Evolutionary conservation across 805 yeast species (phyloP), one percentile per base, ranked within the genome.

Genomic region (Teunomyces funiuensis): DNA sequence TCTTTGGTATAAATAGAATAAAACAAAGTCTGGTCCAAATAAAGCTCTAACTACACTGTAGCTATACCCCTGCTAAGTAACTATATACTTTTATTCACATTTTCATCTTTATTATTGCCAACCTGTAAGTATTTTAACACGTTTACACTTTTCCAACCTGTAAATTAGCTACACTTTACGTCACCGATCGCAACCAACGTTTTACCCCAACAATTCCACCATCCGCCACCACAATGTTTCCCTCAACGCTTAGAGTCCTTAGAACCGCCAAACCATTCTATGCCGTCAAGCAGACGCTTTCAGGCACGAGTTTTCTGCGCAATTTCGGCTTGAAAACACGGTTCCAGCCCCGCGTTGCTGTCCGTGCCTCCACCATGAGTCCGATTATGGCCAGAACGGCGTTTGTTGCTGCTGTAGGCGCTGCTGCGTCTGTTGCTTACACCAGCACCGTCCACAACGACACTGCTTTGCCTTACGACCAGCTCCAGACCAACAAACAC

Each of bases 381-480:
- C 40, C 40, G 11, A 37, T 44, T 33, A 45, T 31, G 22, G 34
- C 25, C 25, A 31, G 23, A 19, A 17, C 34, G 10, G 34, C 34
- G 16, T 31, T 36, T 15, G 22, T 22, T 20, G 36, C 50, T n/a
- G 46, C 39, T 11, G 49, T 48, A 20, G 50, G 30, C 31, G 40
- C 19, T 10, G 33, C 27, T 16, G 10, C 31, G 25, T 6, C 23
- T 13, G 14, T 28, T 13, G 15, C 26, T 5, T 15, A 15, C 14
- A 14, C 15, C 23, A 15, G 28, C 13, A 19, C 38, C 7, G 38
- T 48, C 25, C 11, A 28, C 19, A 48, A 49, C 33, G 53, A 49
- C 26, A 37, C 44, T 2, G 47, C 34, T 4, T 18, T 31, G 15
- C 34, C 34, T 5, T 31, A 18, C 13, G 23, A 31, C 6, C 34